Evolutionary conservation across 805 yeast genomes (phyloP).

Genomic region (Candida palmyrensis): DNA sequence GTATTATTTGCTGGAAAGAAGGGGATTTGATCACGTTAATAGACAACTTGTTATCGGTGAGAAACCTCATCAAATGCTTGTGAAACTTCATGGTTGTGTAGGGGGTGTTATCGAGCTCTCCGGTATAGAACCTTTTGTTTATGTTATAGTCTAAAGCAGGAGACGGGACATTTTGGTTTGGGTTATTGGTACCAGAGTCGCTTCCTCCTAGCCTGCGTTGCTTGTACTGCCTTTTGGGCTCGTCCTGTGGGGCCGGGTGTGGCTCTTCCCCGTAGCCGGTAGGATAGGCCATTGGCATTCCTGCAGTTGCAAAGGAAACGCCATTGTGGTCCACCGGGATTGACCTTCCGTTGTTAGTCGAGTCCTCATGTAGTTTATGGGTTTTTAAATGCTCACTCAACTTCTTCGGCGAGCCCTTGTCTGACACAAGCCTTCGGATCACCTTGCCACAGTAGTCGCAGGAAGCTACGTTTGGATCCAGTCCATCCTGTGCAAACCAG

Average conservation of each 20-base stretch:
- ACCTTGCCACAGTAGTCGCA: constrained; percentile 52
- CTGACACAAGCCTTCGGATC: constrained; percentile 43
- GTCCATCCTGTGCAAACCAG: constrained; percentile 51
- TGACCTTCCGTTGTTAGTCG: constrained; percentile 36
- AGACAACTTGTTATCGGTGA: constrained; percentile 49
- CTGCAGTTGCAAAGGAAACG: constrained; percentile 27
- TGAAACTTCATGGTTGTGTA: constrained; percentile 46
- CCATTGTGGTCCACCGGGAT: constrained; percentile 36
- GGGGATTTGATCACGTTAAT: constrained; percentile 44
- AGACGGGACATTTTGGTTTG: neutral
- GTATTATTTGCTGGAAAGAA: constrained; percentile 47
- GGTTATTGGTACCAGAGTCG: neutral
- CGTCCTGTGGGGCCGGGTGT: neutral
- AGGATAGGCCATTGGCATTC: constrained; percentile 17
- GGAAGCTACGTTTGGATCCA: constrained; percentile 45
- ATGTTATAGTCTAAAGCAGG: neutral
- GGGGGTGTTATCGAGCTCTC: constrained; percentile 32
- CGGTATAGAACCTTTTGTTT: constrained; percentile 2
- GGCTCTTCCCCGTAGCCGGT: neutral
- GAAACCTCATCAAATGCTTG: constrained; percentile 44
- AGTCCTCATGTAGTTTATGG: constrained; percentile 41
- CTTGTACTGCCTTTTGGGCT: too few relatives aligned
- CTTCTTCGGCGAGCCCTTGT: constrained; percentile 58
- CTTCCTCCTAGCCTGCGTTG: too few relatives aligned
- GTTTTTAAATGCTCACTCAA: constrained; percentile 52